These are phyloP conservation scores for Talaromyces borbonicus DNA, from an alignment of 495 filamentous ascomycete genomes.

Conservation along the genomic window DNA sequence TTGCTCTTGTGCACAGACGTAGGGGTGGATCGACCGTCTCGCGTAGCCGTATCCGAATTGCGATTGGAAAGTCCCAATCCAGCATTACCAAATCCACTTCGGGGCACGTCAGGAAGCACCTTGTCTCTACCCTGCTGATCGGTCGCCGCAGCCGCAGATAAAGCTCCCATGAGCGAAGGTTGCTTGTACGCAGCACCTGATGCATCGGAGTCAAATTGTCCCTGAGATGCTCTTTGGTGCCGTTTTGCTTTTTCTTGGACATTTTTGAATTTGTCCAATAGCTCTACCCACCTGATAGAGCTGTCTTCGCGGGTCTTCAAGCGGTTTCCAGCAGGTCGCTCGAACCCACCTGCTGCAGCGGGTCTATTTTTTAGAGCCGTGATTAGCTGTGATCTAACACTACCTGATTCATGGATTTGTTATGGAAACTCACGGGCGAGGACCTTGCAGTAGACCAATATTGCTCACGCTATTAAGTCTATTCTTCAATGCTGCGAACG, in stretches of 20 bases:
- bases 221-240: conserved; percentile 32
- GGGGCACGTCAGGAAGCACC: conserved; percentile 30
- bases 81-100: conserved; percentile 24
- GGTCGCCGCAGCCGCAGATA: conserved; percentile 20
- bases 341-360: conserved; percentile 23
- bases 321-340: conserved; percentile 58
- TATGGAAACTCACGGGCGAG: conserved; percentile 59
- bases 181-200: conserved; percentile 13
- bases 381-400: conserved; percentile 1
- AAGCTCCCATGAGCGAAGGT: conserved; percentile 23
- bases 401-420: conserved; percentile 3
- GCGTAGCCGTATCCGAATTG: conserved; percentile 14
- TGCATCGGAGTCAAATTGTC: conserved; percentile 19
- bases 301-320: conserved; percentile 78
- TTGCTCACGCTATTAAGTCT: conserved; percentile 92
- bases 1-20: conserved; percentile 43
- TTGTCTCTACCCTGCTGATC: conserved; percentile 32
- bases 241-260: conserved; percentile 74
- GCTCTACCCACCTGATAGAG: conserved; percentile 79
- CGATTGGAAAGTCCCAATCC: conserved; percentile 32
- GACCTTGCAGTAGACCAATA: conserved; percentile 87
- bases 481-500: conserved; percentile 95
- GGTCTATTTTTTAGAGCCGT: not conserved
- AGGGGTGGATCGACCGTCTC: conserved; percentile 24
- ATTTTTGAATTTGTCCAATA: conserved; percentile 89